Evolutionary conservation across 1,284 basidiomycete genomes (phyloP).

Genomic region (Afroboletus lepidellus): DNA sequence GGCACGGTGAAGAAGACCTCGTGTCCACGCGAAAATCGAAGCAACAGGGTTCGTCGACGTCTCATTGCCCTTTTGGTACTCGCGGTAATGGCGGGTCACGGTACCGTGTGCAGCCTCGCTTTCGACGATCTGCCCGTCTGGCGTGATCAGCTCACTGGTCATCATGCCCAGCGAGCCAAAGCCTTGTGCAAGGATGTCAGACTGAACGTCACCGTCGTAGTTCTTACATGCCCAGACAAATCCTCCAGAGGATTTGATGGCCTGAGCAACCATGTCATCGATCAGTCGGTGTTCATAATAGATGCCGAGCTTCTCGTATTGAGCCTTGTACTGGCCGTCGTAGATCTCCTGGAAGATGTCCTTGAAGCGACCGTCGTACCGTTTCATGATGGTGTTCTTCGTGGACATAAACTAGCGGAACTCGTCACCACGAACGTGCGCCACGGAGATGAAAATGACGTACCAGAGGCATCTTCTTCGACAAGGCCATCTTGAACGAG

Average conservation of each 20-base stretch:
- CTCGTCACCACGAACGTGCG: background rate
- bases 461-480: constrained; percentile 90
- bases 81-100: constrained; percentile 95
- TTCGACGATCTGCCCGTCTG: constrained; percentile 90
- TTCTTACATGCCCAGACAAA: constrained; percentile 99
- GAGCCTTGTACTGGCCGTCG: constrained; percentile 78
- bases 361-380: constrained; percentile 97
- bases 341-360: constrained; percentile 98
- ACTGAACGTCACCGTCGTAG: constrained; percentile 95
- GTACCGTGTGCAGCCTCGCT: constrained; percentile 95
- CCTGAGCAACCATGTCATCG: constrained; percentile 97
- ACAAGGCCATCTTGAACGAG: constrained; percentile 97
- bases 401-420: constrained; percentile 84
- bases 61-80: constrained; percentile 94
- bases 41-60: constrained; percentile 98
- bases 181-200: constrained; percentile 92
- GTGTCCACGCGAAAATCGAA: constrained; percentile 98
- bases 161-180: constrained; percentile 96
- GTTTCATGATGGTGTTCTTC: constrained; percentile 96
- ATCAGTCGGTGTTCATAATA: constrained; percentile 97
- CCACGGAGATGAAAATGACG: constrained; percentile 25
- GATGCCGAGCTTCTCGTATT: constrained; percentile 81
- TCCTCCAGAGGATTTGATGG: constrained; percentile 93
- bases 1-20: constrained; percentile 90
- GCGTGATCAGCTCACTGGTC: constrained; percentile 96